Evolutionary conservation across 2,329 filamentous ascomycete species (phyloP).

Genomic region (Elsinoe arachidis): DNA sequence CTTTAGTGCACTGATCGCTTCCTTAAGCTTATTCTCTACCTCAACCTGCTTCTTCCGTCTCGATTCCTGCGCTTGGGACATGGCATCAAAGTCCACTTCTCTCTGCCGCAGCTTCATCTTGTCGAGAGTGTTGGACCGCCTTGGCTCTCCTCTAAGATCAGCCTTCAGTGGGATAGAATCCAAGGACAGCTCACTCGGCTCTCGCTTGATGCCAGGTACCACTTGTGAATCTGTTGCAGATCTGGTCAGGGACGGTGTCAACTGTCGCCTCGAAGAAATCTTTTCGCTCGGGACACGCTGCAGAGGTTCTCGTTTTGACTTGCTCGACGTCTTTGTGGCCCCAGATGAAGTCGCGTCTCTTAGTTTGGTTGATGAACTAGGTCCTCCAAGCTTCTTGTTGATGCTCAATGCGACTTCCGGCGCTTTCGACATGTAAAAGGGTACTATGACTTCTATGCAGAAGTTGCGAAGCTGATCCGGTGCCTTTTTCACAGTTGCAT

Average conservation of each 20-base stretch:
- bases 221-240: conserved; percentile 56
- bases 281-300: conserved; percentile 54
- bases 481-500: conserved; percentile 19
- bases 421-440: conserved; percentile 71
- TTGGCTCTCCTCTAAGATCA: conserved; percentile 19
- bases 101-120: conserved; percentile 28
- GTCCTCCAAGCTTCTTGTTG: conserved; percentile 68
- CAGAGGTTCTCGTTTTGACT: conserved; percentile 44
- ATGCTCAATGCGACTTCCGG: conserved; percentile 61
- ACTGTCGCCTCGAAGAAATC: conserved; percentile 39
- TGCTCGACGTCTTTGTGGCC: conserved; percentile 29
- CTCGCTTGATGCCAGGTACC: conserved; percentile 56
- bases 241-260: conserved; percentile 56
- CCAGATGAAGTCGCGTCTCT: conserved; percentile 33
- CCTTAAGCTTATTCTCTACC: conserved; percentile 60
- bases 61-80: conserved; percentile 44
- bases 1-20: conserved; percentile 64
- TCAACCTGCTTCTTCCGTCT: conserved; percentile 58
- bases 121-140: conserved; percentile 32
- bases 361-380: conserved; percentile 48
- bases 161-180: conserved; percentile 35
- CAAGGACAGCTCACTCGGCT: conserved; percentile 54
- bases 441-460: conserved; percentile 70
- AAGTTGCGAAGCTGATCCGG: conserved; percentile 64
- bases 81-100: conserved; percentile 47